Conservation (phyloP, 768 basidiomycete species). For the Artomyces pyxidatus region DNA sequence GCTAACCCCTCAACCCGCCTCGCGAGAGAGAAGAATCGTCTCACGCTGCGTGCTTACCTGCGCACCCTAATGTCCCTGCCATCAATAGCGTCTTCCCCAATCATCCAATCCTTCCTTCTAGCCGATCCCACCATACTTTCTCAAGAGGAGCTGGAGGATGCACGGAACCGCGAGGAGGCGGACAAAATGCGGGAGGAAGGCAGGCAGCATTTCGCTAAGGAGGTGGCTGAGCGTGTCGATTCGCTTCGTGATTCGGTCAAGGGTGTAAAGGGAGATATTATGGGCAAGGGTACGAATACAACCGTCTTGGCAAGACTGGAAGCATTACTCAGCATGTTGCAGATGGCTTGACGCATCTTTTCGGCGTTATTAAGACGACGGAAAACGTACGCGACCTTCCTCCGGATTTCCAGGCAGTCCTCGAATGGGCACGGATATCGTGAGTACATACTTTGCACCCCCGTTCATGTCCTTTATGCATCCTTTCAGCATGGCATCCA, state of each 20-base stretch:
- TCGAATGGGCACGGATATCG: constrained; percentile 98
- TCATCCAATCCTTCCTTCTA: constrained; percentile 79
- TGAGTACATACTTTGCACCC: constrained; percentile 32
- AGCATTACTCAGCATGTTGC: neutral
- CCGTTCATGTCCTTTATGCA: neutral
- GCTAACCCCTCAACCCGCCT: constrained; percentile 33
- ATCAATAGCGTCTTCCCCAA: constrained; percentile 74
- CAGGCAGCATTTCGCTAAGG: constrained; percentile 71
- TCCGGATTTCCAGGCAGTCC: constrained; percentile 74
- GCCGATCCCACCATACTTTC: constrained; percentile 65
- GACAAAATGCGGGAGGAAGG: constrained; percentile 86
- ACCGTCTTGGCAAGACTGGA: constrained; percentile 4
- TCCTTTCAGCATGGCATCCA: constrained; percentile 73
- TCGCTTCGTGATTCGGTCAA: constrained; percentile 75
- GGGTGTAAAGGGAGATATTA: constrained; percentile 89
- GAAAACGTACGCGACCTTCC: constrained; percentile 73
- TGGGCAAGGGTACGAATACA: constrained; percentile 57
- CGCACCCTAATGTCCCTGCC: constrained; percentile 66
- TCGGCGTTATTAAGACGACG: constrained; percentile 78
- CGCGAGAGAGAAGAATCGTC: constrained; percentile 87
- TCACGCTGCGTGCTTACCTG: constrained; percentile 92
- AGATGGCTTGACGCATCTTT: constrained; percentile 89
- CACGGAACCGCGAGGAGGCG: constrained; percentile 73
- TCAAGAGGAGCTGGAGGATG: constrained; percentile 71
- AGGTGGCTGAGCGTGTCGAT: constrained; percentile 83